Conservation (phyloP, 768 basidiomycete species). For the Boletus rubescentipes region DNA sequence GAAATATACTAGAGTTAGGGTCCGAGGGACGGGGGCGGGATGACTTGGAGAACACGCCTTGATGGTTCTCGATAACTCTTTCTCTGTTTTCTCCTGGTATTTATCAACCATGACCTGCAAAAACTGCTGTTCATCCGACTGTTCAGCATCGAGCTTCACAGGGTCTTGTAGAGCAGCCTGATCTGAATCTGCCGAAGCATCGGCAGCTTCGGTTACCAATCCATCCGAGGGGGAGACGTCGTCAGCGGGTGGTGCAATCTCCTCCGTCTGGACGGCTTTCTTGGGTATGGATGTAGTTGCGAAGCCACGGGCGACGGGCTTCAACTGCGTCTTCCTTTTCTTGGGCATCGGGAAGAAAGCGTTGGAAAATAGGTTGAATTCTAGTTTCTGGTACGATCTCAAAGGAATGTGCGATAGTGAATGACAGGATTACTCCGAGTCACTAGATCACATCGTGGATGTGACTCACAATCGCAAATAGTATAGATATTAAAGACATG, state of each 20-base stretch:
- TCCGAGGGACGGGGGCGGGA: not conserved
- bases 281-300: conserved; percentile 83
- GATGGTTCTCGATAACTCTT: conserved; percentile 68
- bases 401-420: not conserved
- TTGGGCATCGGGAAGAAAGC: conserved; percentile 54
- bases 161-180: conserved; percentile 6
- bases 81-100: conserved; percentile 85
- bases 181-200: conserved; percentile 6
- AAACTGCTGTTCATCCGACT: conserved; percentile 47
- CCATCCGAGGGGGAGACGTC: conserved; percentile 3
- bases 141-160: conserved; percentile 37
- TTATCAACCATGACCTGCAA: conserved; percentile 78
- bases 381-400: not conserved
- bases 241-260: conserved; percentile 17
- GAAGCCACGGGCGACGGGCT: conserved; percentile 73
- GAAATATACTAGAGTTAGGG: conserved; percentile 1
- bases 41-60: conserved; percentile 49
- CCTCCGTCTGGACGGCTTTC: conserved; percentile 47
- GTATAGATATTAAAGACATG: conserved; percentile 28
- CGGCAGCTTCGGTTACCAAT: conserved; percentile 7
- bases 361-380: not conserved
- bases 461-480: conserved; percentile 1
- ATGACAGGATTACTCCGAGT: not conserved
- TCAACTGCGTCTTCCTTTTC: conserved; percentile 83
- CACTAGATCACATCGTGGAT: not conserved